A percentile compares a stretch with the other conserved stretches of the same genome.
Conservation (phyloP, 1,139 yeast species). For the Ashbya aceris region DNA sequence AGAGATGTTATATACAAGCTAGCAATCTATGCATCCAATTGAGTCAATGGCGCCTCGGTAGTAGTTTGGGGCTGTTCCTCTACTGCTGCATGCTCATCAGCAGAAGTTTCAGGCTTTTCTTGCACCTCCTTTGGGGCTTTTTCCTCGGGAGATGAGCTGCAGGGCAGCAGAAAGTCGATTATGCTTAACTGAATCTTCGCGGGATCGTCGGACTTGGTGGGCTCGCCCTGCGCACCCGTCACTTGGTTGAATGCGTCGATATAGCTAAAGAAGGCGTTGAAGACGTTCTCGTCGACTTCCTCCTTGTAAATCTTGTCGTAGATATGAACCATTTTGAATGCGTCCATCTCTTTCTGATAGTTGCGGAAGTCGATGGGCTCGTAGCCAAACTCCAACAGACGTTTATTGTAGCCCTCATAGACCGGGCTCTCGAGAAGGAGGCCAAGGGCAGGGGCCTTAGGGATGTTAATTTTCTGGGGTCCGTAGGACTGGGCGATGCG, state of each 20-base stretch:
- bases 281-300: constrained; percentile 79
- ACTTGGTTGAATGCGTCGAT: constrained; percentile 57
- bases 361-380: constrained; percentile 63
- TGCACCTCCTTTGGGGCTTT: not conserved
- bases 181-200: constrained; percentile 35
- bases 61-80: too few relatives aligned
- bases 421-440: constrained; percentile 84
- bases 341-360: constrained; percentile 64
- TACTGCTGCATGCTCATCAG: too few relatives aligned
- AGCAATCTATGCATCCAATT: too few relatives aligned
- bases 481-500: constrained; percentile 76
- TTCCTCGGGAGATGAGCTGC: constrained; percentile 31
- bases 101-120: not conserved
- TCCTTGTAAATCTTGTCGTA: constrained; percentile 88
- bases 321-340: constrained; percentile 77
- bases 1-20: too few relatives aligned
- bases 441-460: constrained; percentile 97
- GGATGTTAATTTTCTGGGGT: constrained; percentile 69
- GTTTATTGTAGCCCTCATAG: constrained; percentile 72
- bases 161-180: constrained; percentile 69
- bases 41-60: too few relatives aligned
- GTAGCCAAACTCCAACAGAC: constrained; percentile 70
- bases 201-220: constrained; percentile 15
- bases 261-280: constrained; percentile 81
- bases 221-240: constrained; percentile 27